Base-by-base conservation (phyloP, 2,329 filamentous ascomycete species). In the Aspergillus felis region DNA sequence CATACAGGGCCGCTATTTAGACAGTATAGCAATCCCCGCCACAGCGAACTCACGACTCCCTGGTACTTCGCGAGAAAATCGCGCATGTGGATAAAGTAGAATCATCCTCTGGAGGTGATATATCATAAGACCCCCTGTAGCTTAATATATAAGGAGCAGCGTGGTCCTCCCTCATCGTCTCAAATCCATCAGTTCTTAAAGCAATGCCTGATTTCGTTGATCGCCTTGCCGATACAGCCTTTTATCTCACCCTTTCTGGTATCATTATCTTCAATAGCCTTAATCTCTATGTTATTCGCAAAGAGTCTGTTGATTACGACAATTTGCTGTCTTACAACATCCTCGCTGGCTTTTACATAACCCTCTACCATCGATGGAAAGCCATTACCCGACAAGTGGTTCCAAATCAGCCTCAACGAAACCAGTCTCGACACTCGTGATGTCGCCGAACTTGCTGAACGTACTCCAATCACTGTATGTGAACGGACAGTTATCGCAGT, bases 301-400 rank as follows among this genome's bases (percentile, higher is more conserved):
- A 58, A 51, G 24, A 38, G 20, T 17, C 25, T 46, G 24, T 17
- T 50, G 20, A 58, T 50, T n/a, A 44, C 50, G 20, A 44, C 7
- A 46, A 14, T 17, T 20, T 56, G 20, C 20, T 56, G 20, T n/a
- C 24, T 42, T 38, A 49, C 42, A 58, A 56, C 53, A 4, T 44
- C 44, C 38, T 46, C 38, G 29, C 42, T 27, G 25, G 56, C 53
- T 24, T 49, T 17, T 22, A 51, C 29, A 28, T 51, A n/a, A 48
- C 28, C 41, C 46, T 55, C 56, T 50, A 46, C 24, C 42, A 56
- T 56, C 42, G 27, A 49, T 3, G 49, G 35, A 32, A 28, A 35
- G 1, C 48, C 53, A 8, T 3, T 41, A 2, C 47, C 29, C 49
- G 50, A 58, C 29, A 41, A 48, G 48, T 50, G 28, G 32, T 41